Evolutionary conservation across 768 basidiomycete genomes (phyloP).

Genomic region (Lentinula detonsa): DNA sequence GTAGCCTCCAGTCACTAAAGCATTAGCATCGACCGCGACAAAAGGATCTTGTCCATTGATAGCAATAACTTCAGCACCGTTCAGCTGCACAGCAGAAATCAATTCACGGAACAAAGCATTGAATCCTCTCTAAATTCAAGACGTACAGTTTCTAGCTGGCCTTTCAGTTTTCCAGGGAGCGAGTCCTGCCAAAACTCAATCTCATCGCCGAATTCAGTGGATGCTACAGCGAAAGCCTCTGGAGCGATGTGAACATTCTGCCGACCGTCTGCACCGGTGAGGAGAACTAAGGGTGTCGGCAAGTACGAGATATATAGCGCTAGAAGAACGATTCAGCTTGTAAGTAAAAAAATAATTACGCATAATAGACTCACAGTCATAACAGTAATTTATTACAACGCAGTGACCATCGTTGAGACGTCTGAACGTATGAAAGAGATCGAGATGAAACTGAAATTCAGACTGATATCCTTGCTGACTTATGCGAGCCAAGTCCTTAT

Average conservation of each 20-base stretch:
- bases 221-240: slow-evolving; percentile 45
- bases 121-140: background rate
- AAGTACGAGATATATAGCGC: slow-evolving; percentile 42
- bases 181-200: slow-evolving; percentile 51
- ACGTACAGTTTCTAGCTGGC: slow-evolving; percentile 16
- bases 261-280: slow-evolving; percentile 36
- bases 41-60: slow-evolving; percentile 50
- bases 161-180: slow-evolving; percentile 38
- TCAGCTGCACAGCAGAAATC: slow-evolving; percentile 15
- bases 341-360: background rate
- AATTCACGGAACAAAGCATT: background rate
- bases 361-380: slow-evolving; percentile 33
- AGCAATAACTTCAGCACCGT: slow-evolving; percentile 46
- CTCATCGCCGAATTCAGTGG: slow-evolving; percentile 44
- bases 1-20: slow-evolving; percentile 43
- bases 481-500: slow-evolving; percentile 43
- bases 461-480: slow-evolving; percentile 34
- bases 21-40: slow-evolving; percentile 45
- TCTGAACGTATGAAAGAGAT: slow-evolving; percentile 47
- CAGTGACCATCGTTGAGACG: slow-evolving; percentile 56
- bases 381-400: slow-evolving; percentile 49
- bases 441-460: slow-evolving; percentile 52
- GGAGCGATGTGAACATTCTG: slow-evolving; percentile 50
- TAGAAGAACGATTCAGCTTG: slow-evolving; percentile 7
- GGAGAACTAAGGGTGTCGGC: slow-evolving; percentile 40